These are phyloP conservation scores for Mesostigma viride DNA, from an alignment of 139 green algal species.

Conservation along the genomic window DNA sequence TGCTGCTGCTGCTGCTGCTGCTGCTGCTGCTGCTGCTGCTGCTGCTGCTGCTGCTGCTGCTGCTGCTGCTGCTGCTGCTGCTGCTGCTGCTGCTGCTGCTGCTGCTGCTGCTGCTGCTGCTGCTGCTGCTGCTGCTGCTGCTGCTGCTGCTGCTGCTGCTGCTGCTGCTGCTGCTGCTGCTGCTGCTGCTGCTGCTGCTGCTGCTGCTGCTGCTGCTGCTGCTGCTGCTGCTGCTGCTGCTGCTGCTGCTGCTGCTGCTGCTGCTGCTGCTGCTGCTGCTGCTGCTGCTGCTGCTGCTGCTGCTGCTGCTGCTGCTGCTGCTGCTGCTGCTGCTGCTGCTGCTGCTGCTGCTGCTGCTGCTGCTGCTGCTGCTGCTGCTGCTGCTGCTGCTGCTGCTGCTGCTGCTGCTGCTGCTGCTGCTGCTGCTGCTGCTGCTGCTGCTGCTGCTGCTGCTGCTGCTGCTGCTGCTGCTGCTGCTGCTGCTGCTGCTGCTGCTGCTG, in stretches of 20 bases:
- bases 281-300: not conserved
- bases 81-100: not conserved
- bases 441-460: not conserved
- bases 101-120: not conserved
- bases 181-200: not conserved
- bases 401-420: not conserved
- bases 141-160: not conserved
- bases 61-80: not conserved
- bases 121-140: not conserved
- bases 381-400: not conserved
- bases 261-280: not conserved
- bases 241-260: not conserved
- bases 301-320: not conserved
- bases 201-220: not conserved
- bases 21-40: not conserved
- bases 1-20: not conserved
- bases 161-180: not conserved
- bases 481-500: not conserved
- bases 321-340: not conserved
- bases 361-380: not conserved
- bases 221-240: not conserved
- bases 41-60: not conserved
- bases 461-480: not conserved
- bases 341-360: not conserved
- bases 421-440: not conserved